phyloP scores from a whole-genome alignment of 805 yeast genomes.

The Teunomyces stri region DNA sequence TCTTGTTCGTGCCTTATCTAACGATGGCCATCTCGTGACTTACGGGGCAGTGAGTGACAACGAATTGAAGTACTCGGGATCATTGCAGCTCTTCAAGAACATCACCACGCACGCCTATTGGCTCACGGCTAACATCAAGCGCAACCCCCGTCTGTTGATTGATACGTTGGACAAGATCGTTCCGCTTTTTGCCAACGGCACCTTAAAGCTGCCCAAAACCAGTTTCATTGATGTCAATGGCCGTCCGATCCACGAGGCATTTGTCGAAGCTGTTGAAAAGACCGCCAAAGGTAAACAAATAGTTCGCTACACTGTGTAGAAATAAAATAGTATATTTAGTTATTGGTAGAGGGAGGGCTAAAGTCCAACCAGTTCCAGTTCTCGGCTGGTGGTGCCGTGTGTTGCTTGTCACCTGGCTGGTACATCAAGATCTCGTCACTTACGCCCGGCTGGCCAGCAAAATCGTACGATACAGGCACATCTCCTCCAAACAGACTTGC shows the following conservation, averaged over 20 bases:
- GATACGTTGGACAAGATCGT: constrained; percentile 55
- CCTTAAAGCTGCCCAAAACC: constrained; percentile 28
- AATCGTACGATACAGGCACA: not conserved
- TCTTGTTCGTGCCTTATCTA: constrained; percentile 23
- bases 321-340: not conserved
- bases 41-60: constrained; percentile 24
- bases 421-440: constrained; percentile 33
- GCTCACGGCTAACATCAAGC: constrained; percentile 25
- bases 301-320: not conserved
- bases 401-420: constrained; percentile 11
- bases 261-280: not conserved
- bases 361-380: constrained; percentile 44
- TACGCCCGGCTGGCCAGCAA: constrained; percentile 17
- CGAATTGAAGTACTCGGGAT: constrained; percentile 17
- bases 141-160: constrained; percentile 56
- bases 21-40: constrained; percentile 27
- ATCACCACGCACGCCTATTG: constrained; percentile 29
- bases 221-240: not conserved
- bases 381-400: constrained; percentile 8
- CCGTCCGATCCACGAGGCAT: not conserved
- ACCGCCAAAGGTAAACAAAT: not conserved
- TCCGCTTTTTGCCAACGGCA: constrained; percentile 56
- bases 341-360: constrained; percentile 18
- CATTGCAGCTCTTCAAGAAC: constrained; percentile 29
- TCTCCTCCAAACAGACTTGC: constrained; percentile 25